phyloP scores from a whole-genome alignment of 2,329 filamentous ascomycete species.

The Parastagonospora avenae region DNA sequence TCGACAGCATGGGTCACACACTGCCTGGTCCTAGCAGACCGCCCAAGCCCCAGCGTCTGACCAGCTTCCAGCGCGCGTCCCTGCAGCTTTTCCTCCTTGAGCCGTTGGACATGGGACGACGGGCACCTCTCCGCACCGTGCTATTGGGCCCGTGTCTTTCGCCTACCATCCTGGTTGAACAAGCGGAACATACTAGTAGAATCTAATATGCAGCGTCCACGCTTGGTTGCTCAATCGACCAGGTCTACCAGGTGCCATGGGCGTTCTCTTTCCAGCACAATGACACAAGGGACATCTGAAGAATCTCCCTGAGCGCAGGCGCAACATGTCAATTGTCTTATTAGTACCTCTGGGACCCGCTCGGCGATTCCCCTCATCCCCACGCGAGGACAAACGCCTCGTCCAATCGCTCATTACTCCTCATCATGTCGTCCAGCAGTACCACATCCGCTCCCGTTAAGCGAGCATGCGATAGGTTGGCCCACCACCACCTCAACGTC shows the following conservation, averaged over 20 bases:
- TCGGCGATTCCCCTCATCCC: constrained; percentile 26
- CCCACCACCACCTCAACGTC: constrained; percentile 13
- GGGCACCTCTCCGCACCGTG: constrained; percentile 25
- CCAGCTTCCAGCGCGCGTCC: constrained; percentile 31
- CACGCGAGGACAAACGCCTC: constrained; percentile 30
- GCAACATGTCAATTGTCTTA: constrained; percentile 37
- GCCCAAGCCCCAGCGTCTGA: constrained; percentile 33
- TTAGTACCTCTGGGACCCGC: constrained; percentile 35
- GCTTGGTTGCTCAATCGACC: constrained; percentile 40
- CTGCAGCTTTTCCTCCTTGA: constrained; percentile 30
- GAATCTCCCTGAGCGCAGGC: constrained; percentile 31
- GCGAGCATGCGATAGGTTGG: constrained; percentile 51
- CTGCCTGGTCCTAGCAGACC: constrained; percentile 31
- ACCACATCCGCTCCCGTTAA: constrained; percentile 46
- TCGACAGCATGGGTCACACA: constrained; percentile 20
- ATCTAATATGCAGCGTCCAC: constrained; percentile 41
- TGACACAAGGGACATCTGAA: constrained; percentile 41
- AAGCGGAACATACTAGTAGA: constrained; percentile 36
- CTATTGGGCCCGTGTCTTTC: constrained; percentile 26
- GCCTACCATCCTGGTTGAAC: constrained; percentile 27
- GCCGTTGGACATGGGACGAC: constrained; percentile 29
- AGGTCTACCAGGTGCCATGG: constrained; percentile 41
- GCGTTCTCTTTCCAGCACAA: constrained; percentile 38
- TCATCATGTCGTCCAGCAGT: constrained; percentile 38
- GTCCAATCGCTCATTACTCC: constrained; percentile 20